phyloP scores from a whole-genome alignment of 2,329 filamentous ascomycete genomes.

The Thielaviopsis ethacetica region DNA sequence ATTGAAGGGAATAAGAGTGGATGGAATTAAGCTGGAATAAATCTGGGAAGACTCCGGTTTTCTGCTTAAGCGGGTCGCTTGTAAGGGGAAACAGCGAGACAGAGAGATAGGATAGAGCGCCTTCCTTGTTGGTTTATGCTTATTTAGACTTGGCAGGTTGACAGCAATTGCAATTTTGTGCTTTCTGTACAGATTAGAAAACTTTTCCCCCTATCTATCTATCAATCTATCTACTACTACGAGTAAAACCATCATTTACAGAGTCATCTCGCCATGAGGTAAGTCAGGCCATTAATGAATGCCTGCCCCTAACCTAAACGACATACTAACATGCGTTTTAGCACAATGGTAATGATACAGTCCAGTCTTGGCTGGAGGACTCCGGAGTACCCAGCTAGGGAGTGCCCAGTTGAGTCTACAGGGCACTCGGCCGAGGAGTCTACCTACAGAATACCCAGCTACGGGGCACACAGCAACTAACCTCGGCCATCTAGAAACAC shows the following conservation, averaged over 20 bases:
- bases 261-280: background rate
- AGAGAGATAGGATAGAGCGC: too few species aligned
- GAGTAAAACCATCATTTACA: background rate
- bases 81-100: too few species aligned
- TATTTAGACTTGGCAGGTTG: background rate
- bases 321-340: background rate
- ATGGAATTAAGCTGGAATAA: background rate
- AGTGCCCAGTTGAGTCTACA: too few species aligned
- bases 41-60: too few species aligned
- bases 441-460: too few species aligned
- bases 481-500: conserved; percentile 27
- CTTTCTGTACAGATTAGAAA: background rate
- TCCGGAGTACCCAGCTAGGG: too few species aligned
- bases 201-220: background rate
- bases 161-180: background rate
- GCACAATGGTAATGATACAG: background rate
- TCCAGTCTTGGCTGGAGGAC: too few species aligned
- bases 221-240: too few species aligned
- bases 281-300: background rate
- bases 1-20: background rate
- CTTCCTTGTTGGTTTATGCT: background rate
- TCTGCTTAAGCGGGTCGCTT: too few species aligned
- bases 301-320: too few species aligned
- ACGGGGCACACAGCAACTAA: background rate
- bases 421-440: too few species aligned